phyloP scores from a whole-genome alignment of 176 grass and related monocot genomes.

The Eleusine coracana region DNA sequence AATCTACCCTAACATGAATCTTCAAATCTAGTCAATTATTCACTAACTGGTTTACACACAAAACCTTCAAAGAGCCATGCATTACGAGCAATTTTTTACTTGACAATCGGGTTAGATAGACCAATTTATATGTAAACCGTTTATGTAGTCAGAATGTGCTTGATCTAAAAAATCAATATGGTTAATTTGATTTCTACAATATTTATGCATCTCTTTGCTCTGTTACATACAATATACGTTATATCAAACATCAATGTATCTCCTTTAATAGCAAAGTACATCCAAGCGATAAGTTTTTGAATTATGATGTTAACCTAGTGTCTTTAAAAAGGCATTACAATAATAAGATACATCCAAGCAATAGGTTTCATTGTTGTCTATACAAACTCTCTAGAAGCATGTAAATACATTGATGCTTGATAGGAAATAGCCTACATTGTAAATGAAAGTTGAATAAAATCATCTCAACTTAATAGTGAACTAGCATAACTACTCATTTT shows the following conservation, averaged over 20 bases:
- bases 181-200: neutral
- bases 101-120: neutral
- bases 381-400: neutral
- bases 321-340: too few relatives aligned
- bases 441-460: neutral
- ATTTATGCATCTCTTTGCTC: neutral
- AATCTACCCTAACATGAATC: too few relatives aligned
- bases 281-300: too few relatives aligned
- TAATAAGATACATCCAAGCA: too few relatives aligned
- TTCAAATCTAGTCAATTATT: too few relatives aligned
- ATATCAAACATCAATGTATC: too few relatives aligned
- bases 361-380: too few relatives aligned
- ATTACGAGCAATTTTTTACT: neutral
- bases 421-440: neutral
- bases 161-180: neutral
- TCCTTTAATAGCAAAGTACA: too few relatives aligned
- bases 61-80: neutral
- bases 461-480: neutral
- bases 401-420: neutral
- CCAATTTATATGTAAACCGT: neutral
- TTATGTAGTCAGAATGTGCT: neutral
- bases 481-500: neutral
- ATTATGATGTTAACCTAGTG: too few relatives aligned
- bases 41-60: too few relatives aligned
- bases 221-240: neutral